These are phyloP conservation scores for Mycotypha africana DNA, from an alignment of 371 early-diverging fungal genomes.

Conservation along the genomic window DNA sequence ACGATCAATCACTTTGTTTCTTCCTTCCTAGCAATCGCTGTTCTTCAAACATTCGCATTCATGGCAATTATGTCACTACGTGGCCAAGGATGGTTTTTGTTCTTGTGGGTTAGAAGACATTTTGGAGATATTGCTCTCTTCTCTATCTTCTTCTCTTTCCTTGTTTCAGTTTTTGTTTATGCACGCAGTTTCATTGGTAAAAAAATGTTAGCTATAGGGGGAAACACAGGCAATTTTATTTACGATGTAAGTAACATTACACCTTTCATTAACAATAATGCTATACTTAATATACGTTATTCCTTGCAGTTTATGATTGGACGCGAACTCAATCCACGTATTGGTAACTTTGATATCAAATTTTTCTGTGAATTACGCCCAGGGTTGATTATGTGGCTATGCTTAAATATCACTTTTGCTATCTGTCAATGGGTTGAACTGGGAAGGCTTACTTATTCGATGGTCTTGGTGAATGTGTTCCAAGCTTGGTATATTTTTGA, in stretches of 20 bases:
- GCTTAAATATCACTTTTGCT: constrained; percentile 71
- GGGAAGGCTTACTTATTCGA: constrained; percentile 69
- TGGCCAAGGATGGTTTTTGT: constrained; percentile 22
- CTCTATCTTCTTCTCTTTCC: constrained; percentile 57
- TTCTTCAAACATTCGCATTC: constrained; percentile 54
- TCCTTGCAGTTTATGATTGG: constrained; percentile 66
- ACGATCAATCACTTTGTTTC: no score
- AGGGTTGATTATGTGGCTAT: constrained; percentile 79
- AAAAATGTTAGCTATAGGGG: constrained; percentile 73
- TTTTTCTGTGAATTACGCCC: constrained; percentile 89
- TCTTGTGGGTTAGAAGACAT: constrained; percentile 74
- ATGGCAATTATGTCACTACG: constrained; percentile 41
- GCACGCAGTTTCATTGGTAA: constrained; percentile 64
- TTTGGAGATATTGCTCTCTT: constrained; percentile 67
- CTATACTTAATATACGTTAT: background rate
- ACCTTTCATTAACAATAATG: background rate
- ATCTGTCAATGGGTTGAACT: constrained; percentile 69
- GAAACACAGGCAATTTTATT: constrained; percentile 84
- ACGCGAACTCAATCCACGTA: constrained; percentile 84
- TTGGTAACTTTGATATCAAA: constrained; percentile 84
- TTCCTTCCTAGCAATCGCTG: constrained; percentile 20
- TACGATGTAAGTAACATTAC: constrained; percentile 65
- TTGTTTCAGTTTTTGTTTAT: constrained; percentile 68
- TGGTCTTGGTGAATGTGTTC: constrained; percentile 69
- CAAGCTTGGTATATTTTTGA: constrained; percentile 85